These are phyloP conservation scores for Populus pruinosa DNA, from an alignment of 345 rosid species.

Conservation along the genomic window DNA sequence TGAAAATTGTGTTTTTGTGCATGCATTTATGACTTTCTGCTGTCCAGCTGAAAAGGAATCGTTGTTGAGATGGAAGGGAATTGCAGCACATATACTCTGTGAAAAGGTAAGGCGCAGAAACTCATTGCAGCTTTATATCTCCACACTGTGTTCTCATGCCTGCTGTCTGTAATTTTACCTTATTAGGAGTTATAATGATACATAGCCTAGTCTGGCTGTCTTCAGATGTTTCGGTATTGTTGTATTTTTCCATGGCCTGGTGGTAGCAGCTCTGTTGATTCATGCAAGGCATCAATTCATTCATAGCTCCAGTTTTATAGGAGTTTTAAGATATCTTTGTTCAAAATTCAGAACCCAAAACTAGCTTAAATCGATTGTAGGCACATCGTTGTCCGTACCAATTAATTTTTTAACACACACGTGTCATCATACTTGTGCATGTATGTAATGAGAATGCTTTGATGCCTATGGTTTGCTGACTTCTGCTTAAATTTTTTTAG, in stretches of 20 bases:
- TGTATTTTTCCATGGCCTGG: background rate
- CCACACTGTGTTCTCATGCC: background rate
- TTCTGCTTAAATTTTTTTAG: background rate
- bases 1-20: background rate
- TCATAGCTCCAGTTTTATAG: background rate
- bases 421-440: background rate
- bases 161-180: background rate
- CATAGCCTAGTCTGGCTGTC: background rate
- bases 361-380: background rate
- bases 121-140: background rate
- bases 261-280: background rate
- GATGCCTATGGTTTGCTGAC: background rate
- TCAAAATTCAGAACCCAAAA: background rate
- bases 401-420: background rate
- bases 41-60: background rate
- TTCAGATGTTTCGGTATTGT: background rate
- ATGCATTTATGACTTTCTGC: background rate
- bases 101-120: background rate
- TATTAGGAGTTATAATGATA: background rate
- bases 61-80: background rate
- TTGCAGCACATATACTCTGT: background rate
- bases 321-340: background rate
- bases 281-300: background rate
- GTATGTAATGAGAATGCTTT: background rate
- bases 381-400: background rate